These are phyloP conservation scores for Mucor plumbeus DNA, from an alignment of 371 early-diverging fungal species.

Conservation along the genomic window DNA sequence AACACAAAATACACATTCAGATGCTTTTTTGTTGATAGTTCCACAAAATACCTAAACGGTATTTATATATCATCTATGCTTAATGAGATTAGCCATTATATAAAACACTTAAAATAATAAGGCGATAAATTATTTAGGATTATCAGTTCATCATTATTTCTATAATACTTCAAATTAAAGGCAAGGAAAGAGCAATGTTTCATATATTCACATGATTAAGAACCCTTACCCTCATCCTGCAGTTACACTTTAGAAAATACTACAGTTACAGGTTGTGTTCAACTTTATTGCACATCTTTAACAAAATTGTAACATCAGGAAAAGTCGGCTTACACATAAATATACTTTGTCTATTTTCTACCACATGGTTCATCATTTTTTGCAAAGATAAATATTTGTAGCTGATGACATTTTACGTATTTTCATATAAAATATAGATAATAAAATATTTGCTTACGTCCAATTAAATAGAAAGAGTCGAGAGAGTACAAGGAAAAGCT, in stretches of 20 bases:
- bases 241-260: not conserved
- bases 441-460: not conserved
- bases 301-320: conserved; percentile 10
- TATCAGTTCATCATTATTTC: not conserved
- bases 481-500: not conserved
- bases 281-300: not conserved
- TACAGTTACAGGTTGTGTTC: conserved; percentile 1
- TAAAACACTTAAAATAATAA: not conserved
- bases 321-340: not conserved
- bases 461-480: not conserved
- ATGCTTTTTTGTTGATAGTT: conserved; percentile 7
- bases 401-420: conserved; percentile 1
- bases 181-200: not conserved
- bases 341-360: conserved; percentile 12
- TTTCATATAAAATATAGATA: not conserved
- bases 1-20: not conserved
- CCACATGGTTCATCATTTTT: conserved; percentile 7
- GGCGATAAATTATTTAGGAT: not conserved
- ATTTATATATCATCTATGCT: not conserved
- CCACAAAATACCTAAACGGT: not conserved
- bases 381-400: not conserved
- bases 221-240: not conserved
- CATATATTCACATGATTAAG: not conserved
- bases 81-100: not conserved
- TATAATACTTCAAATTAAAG: not conserved